Percentiles rank a stretch among this genome's conserved stretches.
Conservation (phyloP, 2,329 filamentous ascomycete species). For the Trematosphaeria pertusa region DNA sequence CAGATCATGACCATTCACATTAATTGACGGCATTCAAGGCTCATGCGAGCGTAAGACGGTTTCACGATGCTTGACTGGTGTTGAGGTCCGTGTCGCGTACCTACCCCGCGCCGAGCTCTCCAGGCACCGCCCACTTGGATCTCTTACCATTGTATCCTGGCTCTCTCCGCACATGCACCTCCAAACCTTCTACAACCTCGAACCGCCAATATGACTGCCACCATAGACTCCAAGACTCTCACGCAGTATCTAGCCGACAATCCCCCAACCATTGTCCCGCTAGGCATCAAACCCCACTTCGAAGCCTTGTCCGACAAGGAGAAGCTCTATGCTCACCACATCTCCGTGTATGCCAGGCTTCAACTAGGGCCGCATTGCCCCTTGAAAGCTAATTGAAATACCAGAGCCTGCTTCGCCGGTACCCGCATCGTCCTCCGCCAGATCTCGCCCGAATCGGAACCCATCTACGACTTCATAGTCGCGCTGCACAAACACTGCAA, state of each 20-base stretch:
- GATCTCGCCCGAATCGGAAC: conserved; percentile 58
- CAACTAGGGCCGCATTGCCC: background rate
- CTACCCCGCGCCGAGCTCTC: conserved; percentile 16
- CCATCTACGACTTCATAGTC: conserved; percentile 63
- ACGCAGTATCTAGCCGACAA: conserved; percentile 88
- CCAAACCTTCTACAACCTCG: background rate
- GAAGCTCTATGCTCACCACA: conserved; percentile 86
- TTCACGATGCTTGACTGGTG: conserved; percentile 4
- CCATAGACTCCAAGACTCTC: conserved; percentile 53
- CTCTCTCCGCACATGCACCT: too few relatives aligned
- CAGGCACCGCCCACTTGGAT: conserved; percentile 12
- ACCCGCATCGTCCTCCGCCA: conserved; percentile 61
- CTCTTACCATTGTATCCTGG: too few relatives aligned
- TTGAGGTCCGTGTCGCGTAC: conserved; percentile 7
- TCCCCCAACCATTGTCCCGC: conserved; percentile 84
- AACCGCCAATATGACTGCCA: conserved; percentile 27
- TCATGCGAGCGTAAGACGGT: too few relatives aligned
- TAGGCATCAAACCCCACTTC: conserved; percentile 94
- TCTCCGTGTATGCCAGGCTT: conserved; percentile 43
- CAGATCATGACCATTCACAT: too few relatives aligned
- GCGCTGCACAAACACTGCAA: conserved; percentile 55
- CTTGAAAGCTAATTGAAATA: background rate
- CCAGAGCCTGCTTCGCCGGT: conserved; percentile 56
- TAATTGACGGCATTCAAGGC: too few relatives aligned
- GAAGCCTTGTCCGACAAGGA: conserved; percentile 76